Base-by-base conservation (phyloP, 2,329 filamentous ascomycete genomes). In the Aspergillus ibericus region DNA sequence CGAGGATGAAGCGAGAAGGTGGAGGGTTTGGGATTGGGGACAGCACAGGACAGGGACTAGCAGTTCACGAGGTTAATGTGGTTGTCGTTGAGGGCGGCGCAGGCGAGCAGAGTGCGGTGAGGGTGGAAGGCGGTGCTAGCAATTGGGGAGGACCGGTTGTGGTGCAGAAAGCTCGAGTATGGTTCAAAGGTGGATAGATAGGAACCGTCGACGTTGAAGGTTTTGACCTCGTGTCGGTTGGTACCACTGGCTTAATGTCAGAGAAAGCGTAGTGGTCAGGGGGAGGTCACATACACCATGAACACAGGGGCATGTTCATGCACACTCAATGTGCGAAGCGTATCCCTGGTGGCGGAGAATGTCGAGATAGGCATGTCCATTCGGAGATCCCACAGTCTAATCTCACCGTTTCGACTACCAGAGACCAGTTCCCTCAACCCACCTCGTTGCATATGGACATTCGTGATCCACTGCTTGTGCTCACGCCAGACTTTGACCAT, bases 401-500 rank as follows among this genome's bases (percentile, higher is more conserved):
- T 90, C 71, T 95, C 95, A 61, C 95, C 95, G 70, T 96, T 95
- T 48, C 92, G 86, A 71, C 92, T 96, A 18, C 92, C 95, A 44
- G 89, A 93, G 54, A 99, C 82, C 42, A 99, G 83, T 75, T 99
- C 95, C 59, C 95, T 85, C 75, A 96, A 88, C 2, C 95, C 95
- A 60, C 95, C 95, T 44, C 95, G 90, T 77, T 99, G 95, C 86
- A 99, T 92, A 72, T 98, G 95, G 13, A 96, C 92, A 66, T 91
- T 95, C 68, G 92, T 93, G 74, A 99, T 88, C 95, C 95, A 99
- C 68, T 96, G 91, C 60, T 89, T 88, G 70, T 98, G 93, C 68
- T 97, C 92, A 72, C 96, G 95, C 93, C 95, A 99, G 66, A 93
- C 93, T 76, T 90, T 91, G 56, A 97, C 89, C 93, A 98, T 97